phyloP scores from a whole-genome alignment of 257 asterid species.

The Misopates orontium region DNA sequence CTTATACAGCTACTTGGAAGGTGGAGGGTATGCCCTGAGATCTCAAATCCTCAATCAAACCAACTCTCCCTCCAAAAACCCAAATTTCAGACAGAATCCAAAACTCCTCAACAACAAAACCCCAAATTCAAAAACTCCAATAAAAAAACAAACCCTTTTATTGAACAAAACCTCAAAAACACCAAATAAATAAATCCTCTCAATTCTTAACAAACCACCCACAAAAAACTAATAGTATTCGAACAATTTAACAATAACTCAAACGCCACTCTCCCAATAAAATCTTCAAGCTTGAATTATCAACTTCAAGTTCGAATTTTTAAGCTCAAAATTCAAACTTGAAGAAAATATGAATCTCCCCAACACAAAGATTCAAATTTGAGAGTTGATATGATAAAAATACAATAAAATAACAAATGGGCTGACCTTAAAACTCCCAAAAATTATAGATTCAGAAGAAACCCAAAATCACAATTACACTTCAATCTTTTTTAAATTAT shows the following conservation, averaged over 20 bases:
- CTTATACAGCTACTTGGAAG: constrained; percentile 33
- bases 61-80: constrained; percentile 72
- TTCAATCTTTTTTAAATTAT: constrained; percentile 29
- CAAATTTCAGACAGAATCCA: constrained; percentile 41
- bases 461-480: constrained; percentile 23
- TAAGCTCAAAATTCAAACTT: constrained; percentile 35
- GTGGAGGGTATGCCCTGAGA: constrained; percentile 47
- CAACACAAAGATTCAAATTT: constrained; percentile 48
- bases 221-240: constrained; percentile 19
- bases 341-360: constrained; percentile 34
- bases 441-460: constrained; percentile 43
- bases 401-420: constrained; percentile 32
- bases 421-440: constrained; percentile 58
- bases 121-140: constrained; percentile 28
- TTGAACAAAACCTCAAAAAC: constrained; percentile 32
- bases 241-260: constrained; percentile 34
- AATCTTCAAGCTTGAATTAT: constrained; percentile 53
- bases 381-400: constrained; percentile 22
- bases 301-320: constrained; percentile 55
- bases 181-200: constrained; percentile 43
- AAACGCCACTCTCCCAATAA: constrained; percentile 37
- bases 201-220: constrained; percentile 55
- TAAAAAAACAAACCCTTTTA: constrained; percentile 31
- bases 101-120: constrained; percentile 32
- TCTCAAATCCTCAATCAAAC: constrained; percentile 54